Conservation (phyloP, 352 stramenopile genomes). For the Globisporangium canariense region DNA sequence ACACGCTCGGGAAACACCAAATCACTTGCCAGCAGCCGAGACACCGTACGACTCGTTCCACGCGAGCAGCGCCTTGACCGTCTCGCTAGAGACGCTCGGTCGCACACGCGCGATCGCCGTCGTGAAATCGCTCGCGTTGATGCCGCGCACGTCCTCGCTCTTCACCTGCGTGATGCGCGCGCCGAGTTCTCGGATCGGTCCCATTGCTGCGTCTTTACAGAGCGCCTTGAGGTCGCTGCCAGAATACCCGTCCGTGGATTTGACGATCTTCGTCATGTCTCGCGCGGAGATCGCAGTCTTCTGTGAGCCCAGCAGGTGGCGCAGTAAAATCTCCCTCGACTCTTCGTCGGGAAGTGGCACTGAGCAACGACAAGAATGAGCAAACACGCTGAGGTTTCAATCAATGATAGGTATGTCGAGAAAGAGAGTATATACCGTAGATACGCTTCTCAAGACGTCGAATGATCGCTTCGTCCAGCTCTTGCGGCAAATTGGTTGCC, state of each 20-base stretch:
- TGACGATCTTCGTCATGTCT: slow-evolving; percentile 69
- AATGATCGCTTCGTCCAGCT: slow-evolving; percentile 86
- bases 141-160: slow-evolving; percentile 59
- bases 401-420: background rate
- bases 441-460: slow-evolving; percentile 85
- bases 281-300: slow-evolving; percentile 45
- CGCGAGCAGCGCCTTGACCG: slow-evolving; percentile 42
- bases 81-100: slow-evolving; percentile 66
- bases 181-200: slow-evolving; percentile 84
- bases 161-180: slow-evolving; percentile 49
- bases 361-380: slow-evolving; percentile 15
- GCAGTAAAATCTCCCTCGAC: slow-evolving; percentile 51
- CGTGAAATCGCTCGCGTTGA: slow-evolving; percentile 56
- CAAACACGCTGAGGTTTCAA: background rate
- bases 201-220: slow-evolving; percentile 92
- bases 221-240: slow-evolving; percentile 91
- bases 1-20: background rate
- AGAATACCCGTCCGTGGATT: slow-evolving; percentile 79
- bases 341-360: slow-evolving; percentile 66
- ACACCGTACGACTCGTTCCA: slow-evolving; percentile 79
- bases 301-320: slow-evolving; percentile 56
- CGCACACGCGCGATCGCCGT: slow-evolving; percentile 54
- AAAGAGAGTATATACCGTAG: slow-evolving; percentile 52
- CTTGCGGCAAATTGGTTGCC: slow-evolving; percentile 82
- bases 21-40: slow-evolving; percentile 25